Percentiles rank a stretch among this genome's conserved stretches.
phyloP scores from a whole-genome alignment of 805 yeast genomes.

The Barnettozyma botsteinii region DNA sequence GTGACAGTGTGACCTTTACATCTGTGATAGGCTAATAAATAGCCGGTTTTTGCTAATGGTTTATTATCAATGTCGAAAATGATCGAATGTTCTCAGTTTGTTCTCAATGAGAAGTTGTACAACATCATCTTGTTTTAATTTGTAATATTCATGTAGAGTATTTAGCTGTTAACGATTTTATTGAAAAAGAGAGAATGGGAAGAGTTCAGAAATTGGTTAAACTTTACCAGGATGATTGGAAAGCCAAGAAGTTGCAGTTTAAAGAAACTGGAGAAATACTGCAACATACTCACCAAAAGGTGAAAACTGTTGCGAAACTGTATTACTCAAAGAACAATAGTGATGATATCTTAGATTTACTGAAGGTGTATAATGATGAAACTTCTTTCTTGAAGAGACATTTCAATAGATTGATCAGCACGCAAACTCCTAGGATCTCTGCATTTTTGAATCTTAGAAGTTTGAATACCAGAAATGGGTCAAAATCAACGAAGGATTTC shows the following conservation, averaged over 20 bases:
- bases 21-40: no score
- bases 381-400: not conserved
- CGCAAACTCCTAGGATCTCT: no score
- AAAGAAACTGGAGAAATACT: not conserved
- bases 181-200: no score
- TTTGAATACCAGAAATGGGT: not conserved
- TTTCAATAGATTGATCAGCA: not conserved
- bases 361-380: not conserved
- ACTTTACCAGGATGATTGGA: not conserved
- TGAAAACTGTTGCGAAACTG: no score
- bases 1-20: no score
- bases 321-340: not conserved
- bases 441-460: no score
- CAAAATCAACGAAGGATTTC: not conserved
- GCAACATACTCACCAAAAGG: no score
- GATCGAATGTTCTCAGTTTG: not conserved
- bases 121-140: not conserved
- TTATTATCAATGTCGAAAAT: no score
- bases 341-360: not conserved
- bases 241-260: not conserved
- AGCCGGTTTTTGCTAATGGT: no score
- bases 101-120: not conserved
- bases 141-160: no score
- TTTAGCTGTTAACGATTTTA: no score
- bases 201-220: not conserved